Base-by-base conservation (phyloP, 225 moss, liverwort and hornwort species). In the Thuidium tamariscinum region DNA sequence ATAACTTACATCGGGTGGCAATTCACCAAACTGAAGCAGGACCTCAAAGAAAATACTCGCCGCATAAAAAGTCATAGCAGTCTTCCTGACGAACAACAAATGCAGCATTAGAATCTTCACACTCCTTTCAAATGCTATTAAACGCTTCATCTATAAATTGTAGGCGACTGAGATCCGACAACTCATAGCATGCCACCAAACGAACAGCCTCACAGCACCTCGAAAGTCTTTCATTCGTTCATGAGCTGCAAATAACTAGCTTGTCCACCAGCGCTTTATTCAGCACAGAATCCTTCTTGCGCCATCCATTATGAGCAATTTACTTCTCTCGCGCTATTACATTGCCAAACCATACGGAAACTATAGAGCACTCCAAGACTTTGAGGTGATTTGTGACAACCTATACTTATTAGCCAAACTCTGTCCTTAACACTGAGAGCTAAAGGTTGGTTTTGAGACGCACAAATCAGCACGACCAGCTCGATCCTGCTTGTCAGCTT, bases 401-500 rank as follows among this genome's bases (percentile, higher is more conserved):
- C 57, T 60, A 37, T 60, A 60, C 82, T 60, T 60, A 46, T 34
- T 18, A 65, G n/a, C 36, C 23, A 55, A 34, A 84, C 27, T 68
- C 42, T 80, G 9, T 48, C 30, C 77, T 64, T 25, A 79, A 82
- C 26, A 68, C 74, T 39, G 64, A 55, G 32, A 51, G n/a, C 39
- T 54, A 21, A 56, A 29, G 49, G 49, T 37, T 59, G 57, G 36
- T 80, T 32, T 26, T 75, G 62, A 84, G 66, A 65, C 93, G 72
- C 96, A 99, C 99, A 95, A 91, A 87, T 99, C 97, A 82, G 97
- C 97, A 87, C 97, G 96, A 88, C 97, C 97, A 88, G 97, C 96
- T 92, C 99, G 96, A 85, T 97, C 99, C 93, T 97, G 97, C 89
- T 97, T 99, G 89, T 99, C 99, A 88, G 97, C 96, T 91, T 97